Conservation (phyloP, 2,329 filamentous ascomycete genomes). For the Trichothecium sympodiale region DNA sequence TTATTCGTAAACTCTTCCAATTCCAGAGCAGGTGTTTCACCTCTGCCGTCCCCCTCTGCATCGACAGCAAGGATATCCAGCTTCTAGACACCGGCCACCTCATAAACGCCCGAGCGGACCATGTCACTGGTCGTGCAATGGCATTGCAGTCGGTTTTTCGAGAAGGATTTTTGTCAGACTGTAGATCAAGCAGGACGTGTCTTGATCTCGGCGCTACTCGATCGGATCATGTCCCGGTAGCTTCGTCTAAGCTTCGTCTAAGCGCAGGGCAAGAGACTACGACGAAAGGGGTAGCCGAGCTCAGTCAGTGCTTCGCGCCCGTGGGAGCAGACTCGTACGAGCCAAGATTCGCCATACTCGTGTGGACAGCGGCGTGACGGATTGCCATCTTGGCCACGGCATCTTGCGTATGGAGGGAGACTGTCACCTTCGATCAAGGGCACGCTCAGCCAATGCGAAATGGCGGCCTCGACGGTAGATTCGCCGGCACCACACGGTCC, state of each 20-base stretch:
- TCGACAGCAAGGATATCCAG: slow-evolving; percentile 22
- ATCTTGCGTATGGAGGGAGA: slow-evolving; percentile 19
- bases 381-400: slow-evolving; percentile 21
- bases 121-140: slow-evolving; percentile 26
- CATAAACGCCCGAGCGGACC: slow-evolving; percentile 22
- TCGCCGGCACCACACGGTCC: slow-evolving; percentile 31
- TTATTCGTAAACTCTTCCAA: too few species aligned
- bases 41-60: slow-evolving; percentile 7
- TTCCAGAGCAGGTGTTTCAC: slow-evolving; percentile 10
- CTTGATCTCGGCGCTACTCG: slow-evolving; percentile 8
- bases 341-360: slow-evolving; percentile 19
- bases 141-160: slow-evolving; percentile 13
- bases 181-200: slow-evolving; percentile 25
- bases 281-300: slow-evolving; percentile 14
- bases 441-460: slow-evolving; percentile 16
- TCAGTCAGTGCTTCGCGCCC: slow-evolving; percentile 14
- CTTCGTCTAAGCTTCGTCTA: slow-evolving; percentile 14
- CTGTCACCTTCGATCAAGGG: slow-evolving; percentile 30
- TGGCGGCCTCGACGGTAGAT: slow-evolving; percentile 20
- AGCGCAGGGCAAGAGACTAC: slow-evolving; percentile 29
- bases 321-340: slow-evolving; percentile 13
- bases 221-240: slow-evolving; percentile 21
- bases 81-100: slow-evolving; percentile 16
- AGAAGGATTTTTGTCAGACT: slow-evolving; percentile 16
- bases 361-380: slow-evolving; percentile 18